phyloP scores from a whole-genome alignment of 208 protist genomes.

The Phytomonas sp. region DNA sequence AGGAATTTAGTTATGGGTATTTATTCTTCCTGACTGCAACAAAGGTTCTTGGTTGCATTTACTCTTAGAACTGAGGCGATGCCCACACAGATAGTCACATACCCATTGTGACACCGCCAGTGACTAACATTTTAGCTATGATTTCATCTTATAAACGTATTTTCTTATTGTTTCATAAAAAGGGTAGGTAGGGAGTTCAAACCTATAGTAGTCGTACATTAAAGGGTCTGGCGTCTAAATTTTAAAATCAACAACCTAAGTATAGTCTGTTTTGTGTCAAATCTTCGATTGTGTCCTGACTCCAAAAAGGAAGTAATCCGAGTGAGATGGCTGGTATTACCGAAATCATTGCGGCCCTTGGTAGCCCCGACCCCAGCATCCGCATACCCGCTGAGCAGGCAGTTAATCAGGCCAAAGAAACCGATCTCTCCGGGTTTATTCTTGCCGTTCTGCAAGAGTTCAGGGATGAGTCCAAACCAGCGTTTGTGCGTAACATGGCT shows the following conservation, averaged over 20 bases:
- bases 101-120: not conserved
- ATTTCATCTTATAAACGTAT: not conserved
- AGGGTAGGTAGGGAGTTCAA: not conserved
- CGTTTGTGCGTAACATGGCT: constrained; percentile 82
- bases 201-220: not conserved
- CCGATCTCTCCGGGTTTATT: constrained; percentile 80
- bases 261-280: constrained; percentile 10
- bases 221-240: not conserved
- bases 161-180: not conserved
- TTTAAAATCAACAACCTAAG: not conserved
- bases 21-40: not conserved
- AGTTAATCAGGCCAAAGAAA: constrained; percentile 57
- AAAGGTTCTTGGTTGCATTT: not conserved
- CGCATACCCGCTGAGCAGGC: constrained; percentile 68
- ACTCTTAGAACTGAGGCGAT: not conserved
- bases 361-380: constrained; percentile 54
- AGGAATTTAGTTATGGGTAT: not conserved
- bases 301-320: constrained; percentile 1
- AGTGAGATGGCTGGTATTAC: constrained; percentile 53
- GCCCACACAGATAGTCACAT: not conserved
- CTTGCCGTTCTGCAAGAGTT: constrained; percentile 83
- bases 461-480: constrained; percentile 82
- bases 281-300: not conserved
- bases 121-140: not conserved
- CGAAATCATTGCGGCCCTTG: constrained; percentile 55